A percentile compares a stretch with the other conserved stretches of the same genome.
Evolutionary conservation across 2,329 filamentous ascomycete species (phyloP).

Genomic region (Paecilomyces sp.): DNA sequence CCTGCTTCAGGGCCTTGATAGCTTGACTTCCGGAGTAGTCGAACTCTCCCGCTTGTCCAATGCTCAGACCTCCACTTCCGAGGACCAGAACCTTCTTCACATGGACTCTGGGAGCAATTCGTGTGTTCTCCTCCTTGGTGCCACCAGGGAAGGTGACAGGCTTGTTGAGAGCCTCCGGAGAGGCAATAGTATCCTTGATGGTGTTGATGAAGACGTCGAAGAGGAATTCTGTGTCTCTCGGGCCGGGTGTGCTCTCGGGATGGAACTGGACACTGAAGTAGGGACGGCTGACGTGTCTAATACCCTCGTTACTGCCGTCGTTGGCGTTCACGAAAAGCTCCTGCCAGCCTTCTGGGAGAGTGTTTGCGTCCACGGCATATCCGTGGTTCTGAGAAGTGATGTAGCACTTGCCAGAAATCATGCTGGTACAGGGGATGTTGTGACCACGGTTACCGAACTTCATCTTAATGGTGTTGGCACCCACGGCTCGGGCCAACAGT

Average conservation of each 20-base stretch:
- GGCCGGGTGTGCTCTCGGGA: conserved; percentile 91
- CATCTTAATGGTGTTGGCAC: conserved; percentile 86
- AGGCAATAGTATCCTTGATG: conserved; percentile 63
- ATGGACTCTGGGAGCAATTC: conserved; percentile 66
- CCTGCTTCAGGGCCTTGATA: conserved; percentile 96
- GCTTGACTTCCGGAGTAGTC: conserved; percentile 98
- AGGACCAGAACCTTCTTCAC: conserved; percentile 94
- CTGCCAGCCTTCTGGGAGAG: conserved; percentile 71
- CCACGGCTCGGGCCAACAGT: conserved; percentile 78
- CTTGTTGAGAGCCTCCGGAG: conserved; percentile 58
- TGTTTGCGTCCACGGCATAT: conserved; percentile 79
- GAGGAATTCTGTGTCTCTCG: conserved; percentile 89
- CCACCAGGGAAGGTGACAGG: conserved; percentile 86
- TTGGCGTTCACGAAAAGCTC: conserved; percentile 98
- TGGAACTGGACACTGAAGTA: conserved; percentile 99
- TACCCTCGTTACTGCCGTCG: conserved; percentile 96
- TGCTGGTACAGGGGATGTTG: conserved; percentile 96
- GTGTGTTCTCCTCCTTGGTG: conserved; percentile 69
- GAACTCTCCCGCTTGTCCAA: conserved; percentile 96
- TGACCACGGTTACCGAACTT: conserved; percentile 98
- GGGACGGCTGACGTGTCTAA: conserved; percentile 75
- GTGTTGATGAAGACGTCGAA: conserved; percentile 95
- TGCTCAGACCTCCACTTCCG: conserved; percentile 89
- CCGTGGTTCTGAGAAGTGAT: conserved; percentile 99
- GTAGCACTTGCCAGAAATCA: conserved; percentile 93